Evolutionary conservation across 2,329 filamentous ascomycete species (phyloP), one percentile per base, ranked within the genome.

Genomic region (Paecilomyces sp.): DNA sequence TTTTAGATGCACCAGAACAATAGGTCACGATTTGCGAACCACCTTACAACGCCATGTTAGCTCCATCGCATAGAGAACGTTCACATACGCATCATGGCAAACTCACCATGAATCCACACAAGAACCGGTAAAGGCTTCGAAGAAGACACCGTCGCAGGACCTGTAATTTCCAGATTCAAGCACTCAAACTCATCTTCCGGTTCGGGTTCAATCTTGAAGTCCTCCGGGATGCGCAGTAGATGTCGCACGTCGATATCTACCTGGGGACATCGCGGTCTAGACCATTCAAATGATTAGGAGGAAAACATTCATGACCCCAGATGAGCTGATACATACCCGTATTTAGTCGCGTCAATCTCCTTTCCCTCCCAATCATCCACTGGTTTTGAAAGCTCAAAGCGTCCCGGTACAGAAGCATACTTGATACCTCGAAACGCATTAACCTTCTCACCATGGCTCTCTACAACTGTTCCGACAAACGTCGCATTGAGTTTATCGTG

Each of bases 11-110:
- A 24, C 72, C 73, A 18, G 72, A 77, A 34, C 75, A 78, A 59
- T 78, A 80, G 0, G 77, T 79, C 5, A 80, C 70, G 1, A 75
- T 69, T 55, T 80, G 78, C 2, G 77, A 79, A 9, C 78, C 78
- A 9, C 75, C 69, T 71, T 25, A 30, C 12, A 41, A 15, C 50
- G 3, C 1, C 34, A 18, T 55, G 24, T 54, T 55, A 24, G 31
- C 18, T 8, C 9, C 18, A 8, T 47, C n/a, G 6, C 9, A 15
- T 13, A 41, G 36, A 41, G 1, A 0, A 22, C n/a, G n/a, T 24
- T 30, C 25, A 6, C 30, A 50, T 3, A 12, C 12, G 11, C 25
- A 22, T 7, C 1, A 47, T 9, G 1, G 12, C 1, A 22, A 33
- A 28, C 50, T 51, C 59, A 71, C 79, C 79, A 60, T 81, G 75